Base-by-base conservation (phyloP, 2,329 filamentous ascomycete species). In the Rhinocladiella mackenziei region DNA sequence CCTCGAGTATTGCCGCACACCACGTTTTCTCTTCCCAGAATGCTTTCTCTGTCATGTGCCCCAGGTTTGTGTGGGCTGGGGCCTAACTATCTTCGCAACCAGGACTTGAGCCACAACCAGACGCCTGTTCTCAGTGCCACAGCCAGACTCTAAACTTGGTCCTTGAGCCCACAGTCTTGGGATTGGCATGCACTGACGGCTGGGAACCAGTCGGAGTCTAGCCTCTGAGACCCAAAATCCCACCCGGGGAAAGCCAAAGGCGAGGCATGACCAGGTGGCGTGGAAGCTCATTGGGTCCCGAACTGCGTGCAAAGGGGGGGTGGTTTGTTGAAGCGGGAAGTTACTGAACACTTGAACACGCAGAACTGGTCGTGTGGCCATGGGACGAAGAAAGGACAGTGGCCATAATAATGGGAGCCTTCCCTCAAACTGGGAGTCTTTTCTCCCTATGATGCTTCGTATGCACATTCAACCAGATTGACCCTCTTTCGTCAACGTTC, bases 221-320 rank as follows among this genome's bases (percentile, higher is more conserved):
- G 22, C 20, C 10, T 7, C 18, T n/a, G n/a, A n/a, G n/a, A n/a
- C n/a, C n/a, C n/a, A n/a, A n/a, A 23, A 18, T 29, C 30, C 43
- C 41, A 28, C 13, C 23, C 43, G 18, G 39, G 48, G 48, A 39
- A 43, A 41, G 34, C 23, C 7, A 20, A 36, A 44, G 25, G 40
- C 37, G 37, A 42, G 47, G 42, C 14, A 39, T 45, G 47, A 39
- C 42, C 31, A 31, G 32, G 38, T 42, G 47, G 47, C 39, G 43
- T 35, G 33, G 23, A 26, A 43, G 39, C 37, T 23, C 40, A 51
- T 47, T 51, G 43, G 36, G 26, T 43, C 34, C 42, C 39, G 29
- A 39, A 33, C 33, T 6, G 18, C 22, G 33, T 29, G 33, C n/a
- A 38, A n/a, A n/a, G n/a, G n/a, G 18, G 41, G 33, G 39, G 7